Percentiles rank a stretch among this genome's conserved stretches.
These are phyloP conservation scores for Phaeosphaeria sp. DNA, from an alignment of 2,329 filamentous ascomycete genomes.

Conservation along the genomic window DNA sequence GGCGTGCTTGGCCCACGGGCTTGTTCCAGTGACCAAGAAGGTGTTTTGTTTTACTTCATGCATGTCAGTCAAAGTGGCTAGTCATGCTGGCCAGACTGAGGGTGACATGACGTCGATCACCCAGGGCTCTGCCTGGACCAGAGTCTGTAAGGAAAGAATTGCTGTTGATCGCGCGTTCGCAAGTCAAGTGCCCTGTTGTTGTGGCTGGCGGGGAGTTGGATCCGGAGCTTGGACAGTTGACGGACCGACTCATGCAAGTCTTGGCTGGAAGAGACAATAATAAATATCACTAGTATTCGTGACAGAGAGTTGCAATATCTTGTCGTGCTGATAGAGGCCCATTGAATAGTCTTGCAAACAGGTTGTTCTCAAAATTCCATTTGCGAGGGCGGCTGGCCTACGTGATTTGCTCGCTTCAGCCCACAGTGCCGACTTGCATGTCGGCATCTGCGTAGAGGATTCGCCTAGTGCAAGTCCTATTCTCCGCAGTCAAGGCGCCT, in stretches of 20 bases:
- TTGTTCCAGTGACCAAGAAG: neutral
- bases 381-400: neutral
- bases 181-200: neutral
- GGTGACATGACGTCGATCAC: neutral
- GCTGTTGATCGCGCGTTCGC: constrained; percentile 2
- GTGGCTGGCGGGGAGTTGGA: constrained; percentile 3
- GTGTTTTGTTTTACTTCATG: constrained; percentile 2
- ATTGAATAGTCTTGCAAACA: neutral
- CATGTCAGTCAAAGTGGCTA: neutral
- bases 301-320: neutral
- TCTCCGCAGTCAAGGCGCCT: neutral
- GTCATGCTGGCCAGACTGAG: neutral
- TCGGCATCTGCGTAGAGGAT: neutral
- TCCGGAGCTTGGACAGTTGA: neutral
- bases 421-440: neutral
- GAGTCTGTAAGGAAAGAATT: constrained; percentile 1
- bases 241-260: neutral
- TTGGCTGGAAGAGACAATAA: neutral
- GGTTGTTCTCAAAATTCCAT: neutral
- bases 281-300: neutral
- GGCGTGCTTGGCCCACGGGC: neutral
- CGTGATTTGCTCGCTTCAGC: neutral
- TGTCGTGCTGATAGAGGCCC: neutral
- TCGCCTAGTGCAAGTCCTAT: neutral
- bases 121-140: neutral